Percentiles rank a stretch among this genome's conserved stretches.
phyloP scores from a whole-genome alignment of 2,329 filamentous ascomycete genomes.

The Hymenoscyphus albidus region DNA sequence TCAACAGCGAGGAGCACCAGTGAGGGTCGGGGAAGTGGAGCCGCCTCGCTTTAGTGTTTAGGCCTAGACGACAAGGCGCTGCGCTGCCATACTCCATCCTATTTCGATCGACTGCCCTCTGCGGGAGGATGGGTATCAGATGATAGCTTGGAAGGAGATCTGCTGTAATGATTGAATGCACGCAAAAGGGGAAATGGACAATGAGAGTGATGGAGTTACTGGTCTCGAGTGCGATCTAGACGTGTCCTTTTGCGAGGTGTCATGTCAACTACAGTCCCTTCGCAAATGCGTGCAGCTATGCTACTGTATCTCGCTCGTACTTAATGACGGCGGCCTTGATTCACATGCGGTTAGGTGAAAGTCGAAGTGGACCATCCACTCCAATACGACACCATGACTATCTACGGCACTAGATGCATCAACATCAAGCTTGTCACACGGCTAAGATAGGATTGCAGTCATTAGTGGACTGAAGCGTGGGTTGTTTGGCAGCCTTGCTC shows the following conservation, averaged over 20 bases:
- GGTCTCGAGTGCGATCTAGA: too few species aligned
- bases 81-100: background rate
- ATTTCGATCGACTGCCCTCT: background rate
- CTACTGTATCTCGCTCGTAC: background rate
- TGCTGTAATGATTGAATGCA: too few species aligned
- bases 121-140: background rate
- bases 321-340: background rate
- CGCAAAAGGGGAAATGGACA: too few species aligned
- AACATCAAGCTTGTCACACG: background rate
- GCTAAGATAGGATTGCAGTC: background rate
- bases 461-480: background rate
- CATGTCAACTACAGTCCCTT: background rate
- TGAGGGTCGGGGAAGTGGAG: background rate
- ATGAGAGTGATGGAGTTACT: too few species aligned
- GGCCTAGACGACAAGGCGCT: slow-evolving; percentile 1
- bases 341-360: background rate
- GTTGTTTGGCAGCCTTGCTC: background rate
- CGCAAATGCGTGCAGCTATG: background rate
- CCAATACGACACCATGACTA: background rate
- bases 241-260: too few species aligned
- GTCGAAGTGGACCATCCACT: too few species aligned
- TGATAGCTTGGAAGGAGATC: background rate
- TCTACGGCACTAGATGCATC: background rate
- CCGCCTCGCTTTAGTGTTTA: slow-evolving; percentile 1
- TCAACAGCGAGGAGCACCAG: background rate